Evolutionary conservation across 2,329 filamentous ascomycete species (phyloP).

Genomic region (Fusarium scirpi): DNA sequence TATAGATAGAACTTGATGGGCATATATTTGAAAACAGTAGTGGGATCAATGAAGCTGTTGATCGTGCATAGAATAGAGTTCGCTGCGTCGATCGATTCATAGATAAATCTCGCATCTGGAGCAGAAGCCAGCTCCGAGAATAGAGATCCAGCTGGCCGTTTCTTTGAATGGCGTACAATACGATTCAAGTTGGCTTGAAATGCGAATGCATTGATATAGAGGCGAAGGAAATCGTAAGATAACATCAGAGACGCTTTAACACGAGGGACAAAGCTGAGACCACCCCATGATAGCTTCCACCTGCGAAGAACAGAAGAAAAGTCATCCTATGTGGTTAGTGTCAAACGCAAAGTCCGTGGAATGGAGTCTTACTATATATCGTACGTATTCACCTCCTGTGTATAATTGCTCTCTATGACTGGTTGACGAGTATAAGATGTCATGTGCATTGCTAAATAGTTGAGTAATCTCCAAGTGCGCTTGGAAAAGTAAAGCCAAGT

Average conservation of each 20-base stretch:
- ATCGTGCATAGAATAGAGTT: slow-evolving; percentile 71
- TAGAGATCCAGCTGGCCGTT: slow-evolving; percentile 52
- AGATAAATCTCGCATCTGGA: slow-evolving; percentile 74
- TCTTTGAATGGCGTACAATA: slow-evolving; percentile 51
- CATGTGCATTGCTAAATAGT: slow-evolving; percentile 79
- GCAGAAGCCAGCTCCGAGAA: slow-evolving; percentile 69
- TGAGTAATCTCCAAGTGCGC: slow-evolving; percentile 78
- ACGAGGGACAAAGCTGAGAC: slow-evolving; percentile 71
- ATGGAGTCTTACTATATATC: slow-evolving; percentile 66
- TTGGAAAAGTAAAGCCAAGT: slow-evolving; percentile 76
- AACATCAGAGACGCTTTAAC: slow-evolving; percentile 76
- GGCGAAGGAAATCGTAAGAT: slow-evolving; percentile 77
- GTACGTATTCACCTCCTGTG: slow-evolving; percentile 77
- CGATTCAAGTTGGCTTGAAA: slow-evolving; percentile 76
- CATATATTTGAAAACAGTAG: slow-evolving; percentile 71
- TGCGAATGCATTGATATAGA: slow-evolving; percentile 81
- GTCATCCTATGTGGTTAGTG: slow-evolving; percentile 62
- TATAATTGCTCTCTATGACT: slow-evolving; percentile 77
- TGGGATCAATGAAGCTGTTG: slow-evolving; percentile 69
- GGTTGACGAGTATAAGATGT: slow-evolving; percentile 78
- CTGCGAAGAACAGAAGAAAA: slow-evolving; percentile 75
- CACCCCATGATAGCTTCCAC: slow-evolving; percentile 79
- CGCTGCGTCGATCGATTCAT: slow-evolving; percentile 73
- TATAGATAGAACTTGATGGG: slow-evolving; percentile 73
- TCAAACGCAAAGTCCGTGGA: rapidly evolving